These are phyloP conservation scores for Fusarium sp. DNA, from an alignment of 2,329 filamentous ascomycete genomes.

Conservation along the genomic window DNA sequence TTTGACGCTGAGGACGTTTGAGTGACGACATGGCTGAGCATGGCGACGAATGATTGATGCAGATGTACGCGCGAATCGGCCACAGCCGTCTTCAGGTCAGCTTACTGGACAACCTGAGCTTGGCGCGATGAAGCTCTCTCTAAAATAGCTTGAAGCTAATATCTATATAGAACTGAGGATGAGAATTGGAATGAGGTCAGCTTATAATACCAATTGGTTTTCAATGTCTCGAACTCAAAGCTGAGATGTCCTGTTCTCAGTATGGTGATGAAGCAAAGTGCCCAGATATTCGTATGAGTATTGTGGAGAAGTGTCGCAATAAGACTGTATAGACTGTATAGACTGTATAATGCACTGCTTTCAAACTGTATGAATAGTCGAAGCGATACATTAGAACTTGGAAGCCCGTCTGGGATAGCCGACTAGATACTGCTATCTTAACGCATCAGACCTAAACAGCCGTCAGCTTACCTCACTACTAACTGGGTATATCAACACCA, in stretches of 20 bases:
- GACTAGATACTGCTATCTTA: neutral
- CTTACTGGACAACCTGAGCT: constrained; percentile 8
- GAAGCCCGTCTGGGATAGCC: neutral
- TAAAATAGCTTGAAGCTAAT: constrained; percentile 3
- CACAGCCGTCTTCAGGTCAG: constrained; percentile 7
- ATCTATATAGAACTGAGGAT: neutral
- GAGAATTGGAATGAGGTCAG: constrained; percentile 6
- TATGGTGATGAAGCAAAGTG: neutral
- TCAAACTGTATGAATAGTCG: neutral
- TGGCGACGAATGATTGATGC: constrained; percentile 11
- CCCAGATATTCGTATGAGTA: neutral
- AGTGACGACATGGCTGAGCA: constrained; percentile 33
- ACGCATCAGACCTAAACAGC: constrained; percentile 6
- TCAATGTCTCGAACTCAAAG: neutral
- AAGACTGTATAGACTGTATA: neutral
- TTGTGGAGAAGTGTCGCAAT: neutral
- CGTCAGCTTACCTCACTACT: constrained; percentile 21
- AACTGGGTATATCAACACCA: constrained; percentile 8
- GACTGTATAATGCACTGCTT: neutral
- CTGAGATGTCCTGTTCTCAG: neutral
- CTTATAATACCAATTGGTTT: constrained; percentile 9
- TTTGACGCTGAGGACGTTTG: constrained; percentile 14
- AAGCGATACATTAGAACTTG: neutral
- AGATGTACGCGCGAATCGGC: neutral
- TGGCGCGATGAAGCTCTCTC: constrained; percentile 2